Base-by-base conservation (phyloP, 2,329 filamentous ascomycete genomes). In the Aurifilum marmelostoma region DNA sequence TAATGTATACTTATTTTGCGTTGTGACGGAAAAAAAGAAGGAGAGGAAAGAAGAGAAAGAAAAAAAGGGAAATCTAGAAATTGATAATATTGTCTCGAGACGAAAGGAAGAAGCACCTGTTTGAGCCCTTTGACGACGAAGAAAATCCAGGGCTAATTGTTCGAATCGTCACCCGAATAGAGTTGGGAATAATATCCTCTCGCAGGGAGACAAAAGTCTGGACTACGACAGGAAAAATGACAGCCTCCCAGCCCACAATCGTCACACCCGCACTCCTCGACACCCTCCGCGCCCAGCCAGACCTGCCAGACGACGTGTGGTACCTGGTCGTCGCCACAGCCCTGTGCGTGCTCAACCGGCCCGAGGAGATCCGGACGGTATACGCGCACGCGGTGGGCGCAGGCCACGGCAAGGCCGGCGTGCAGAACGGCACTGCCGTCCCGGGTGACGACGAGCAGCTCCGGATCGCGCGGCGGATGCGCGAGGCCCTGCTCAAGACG, bases 401-500 rank as follows among this genome's bases (percentile, higher is more conserved):
- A 52, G 77, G 73, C 2, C 59, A 72, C 27, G 73, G 73, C 9
- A 64, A 71, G 16, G 14, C n/a, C 9, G 52, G 64, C 24, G 3
- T 62, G 66, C 73, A 12, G 78, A 54, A 61, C 56, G 62, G 65
- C 29, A 58, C n/a, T n/a, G 27, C 39, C 9, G 50, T 63, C 18
- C 39, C 69, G 24, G 69, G 66, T 32, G 39, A 70, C 56, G 39
- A 80, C 18, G 81, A 83, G 68, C 78, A 82, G 67, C 75, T 84
- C 65, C 71, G 71, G n/a, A 81, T 86, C 62, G 78, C 80, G 2
- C 77, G 83, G 58, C 79, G 83, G 58, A 80, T 85, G 69, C 76
- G 84, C 29, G 84, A 87, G 74, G 83, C 83, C 1, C 75, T 87
- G 37, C 75, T 86, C 41, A 86, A 86, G 72, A 78, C 79, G 9